Evolutionary conservation across 257 asterid genomes (phyloP).

Genomic region (Solanum pinnatisectum): DNA sequence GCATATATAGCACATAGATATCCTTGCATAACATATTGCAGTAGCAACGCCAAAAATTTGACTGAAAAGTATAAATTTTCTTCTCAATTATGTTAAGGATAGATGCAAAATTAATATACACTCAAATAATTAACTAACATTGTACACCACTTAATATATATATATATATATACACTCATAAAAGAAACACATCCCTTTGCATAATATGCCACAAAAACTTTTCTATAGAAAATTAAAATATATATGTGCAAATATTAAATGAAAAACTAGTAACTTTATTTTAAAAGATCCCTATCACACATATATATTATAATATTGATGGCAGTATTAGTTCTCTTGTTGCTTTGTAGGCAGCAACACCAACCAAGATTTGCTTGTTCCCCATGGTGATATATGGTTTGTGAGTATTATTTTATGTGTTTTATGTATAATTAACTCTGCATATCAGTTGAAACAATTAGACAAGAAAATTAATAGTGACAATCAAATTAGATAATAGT

Average conservation of each 20-base stretch:
- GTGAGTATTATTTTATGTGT: neutral
- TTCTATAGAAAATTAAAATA: neutral
- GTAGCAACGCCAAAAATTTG: too few species aligned
- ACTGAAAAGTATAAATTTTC: too few species aligned
- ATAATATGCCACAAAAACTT: neutral
- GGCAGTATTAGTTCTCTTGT: neutral
- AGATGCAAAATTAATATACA: too few species aligned
- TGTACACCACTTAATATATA: too few species aligned
- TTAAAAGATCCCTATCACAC: neutral
- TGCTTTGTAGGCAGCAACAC: neutral
- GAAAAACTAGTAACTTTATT: neutral
- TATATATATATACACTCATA: too few species aligned
- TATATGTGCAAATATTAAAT: neutral
- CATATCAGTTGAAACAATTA: neutral
- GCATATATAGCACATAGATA: too few species aligned
- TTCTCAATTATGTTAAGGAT: too few species aligned
- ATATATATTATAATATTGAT: neutral
- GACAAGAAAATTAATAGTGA: neutral
- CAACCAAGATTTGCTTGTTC: neutral
- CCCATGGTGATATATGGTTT: neutral
- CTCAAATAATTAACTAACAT: too few species aligned
- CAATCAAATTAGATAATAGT: neutral
- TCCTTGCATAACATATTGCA: too few species aligned
- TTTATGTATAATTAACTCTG: neutral
- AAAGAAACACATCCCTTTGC: neutral